Base-by-base conservation (phyloP, 192 early-diverging fungal species). In the Backusella luteola region DNA sequence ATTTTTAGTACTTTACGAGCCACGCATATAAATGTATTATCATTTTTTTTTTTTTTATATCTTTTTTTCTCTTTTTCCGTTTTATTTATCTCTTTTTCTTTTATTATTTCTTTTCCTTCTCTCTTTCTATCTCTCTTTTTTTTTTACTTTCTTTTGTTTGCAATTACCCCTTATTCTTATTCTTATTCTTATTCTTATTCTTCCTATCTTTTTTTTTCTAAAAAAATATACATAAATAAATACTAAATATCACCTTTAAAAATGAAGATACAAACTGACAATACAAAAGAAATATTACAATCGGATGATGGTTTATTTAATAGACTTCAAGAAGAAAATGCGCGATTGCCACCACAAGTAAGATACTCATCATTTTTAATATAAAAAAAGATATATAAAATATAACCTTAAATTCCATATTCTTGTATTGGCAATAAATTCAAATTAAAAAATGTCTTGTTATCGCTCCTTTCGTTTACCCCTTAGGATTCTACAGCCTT, bases 291-390 rank as follows among this genome's bases (percentile, higher is more conserved):
- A 23, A n/a, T 11, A 23, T 9, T 69, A 29, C 15, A 76, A 76
- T 38, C 70, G 15, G 69, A 77, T 8, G 19, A 71, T 26, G 69
- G 79, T 59, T 67, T 88, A 46, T 73, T 88, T 41, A 78, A 79
- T 67, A 80, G 85, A 49, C 67, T 90, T 34, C 85, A 90, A 79
- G 82, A 90, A 67, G 83, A 90, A 77, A 90, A 90, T 76, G 85
- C 84, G 36, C 71, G 73, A 66, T 74, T 90, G 34, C 86, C 87
- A 34, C 85, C 83, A 44, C 87, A 90, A 80, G 87, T 90, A 75
- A 53, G 46, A 72, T 7, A 11, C 26, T 29, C 14, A 26, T 11
- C 44, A 35, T 42, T 66, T 19, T 36, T 21, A 49, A 7, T 19
- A n/a, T n/a, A 17, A 59, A 59, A 26, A 11, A 23, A 0, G 0